Percentiles rank a stretch among this genome's conserved stretches.
phyloP scores from a whole-genome alignment of 257 asterid genomes.

The Rubia yunnanensis region DNA sequence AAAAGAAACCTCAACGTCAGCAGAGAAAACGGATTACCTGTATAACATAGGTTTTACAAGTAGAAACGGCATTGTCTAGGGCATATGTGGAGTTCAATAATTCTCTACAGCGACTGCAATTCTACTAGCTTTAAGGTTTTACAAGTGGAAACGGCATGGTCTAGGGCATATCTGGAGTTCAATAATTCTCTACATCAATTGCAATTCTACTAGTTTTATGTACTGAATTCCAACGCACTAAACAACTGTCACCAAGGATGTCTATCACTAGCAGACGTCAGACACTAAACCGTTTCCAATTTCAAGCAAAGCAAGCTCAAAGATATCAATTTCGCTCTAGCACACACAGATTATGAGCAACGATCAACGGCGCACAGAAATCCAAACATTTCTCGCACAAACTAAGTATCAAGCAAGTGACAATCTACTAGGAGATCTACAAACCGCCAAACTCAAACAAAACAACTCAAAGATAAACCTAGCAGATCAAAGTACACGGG shows the following conservation, averaged over 20 bases:
- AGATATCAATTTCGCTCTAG: background rate
- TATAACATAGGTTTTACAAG: background rate
- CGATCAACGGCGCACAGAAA: background rate
- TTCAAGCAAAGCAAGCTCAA: background rate
- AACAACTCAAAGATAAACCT: background rate
- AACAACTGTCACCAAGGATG: background rate
- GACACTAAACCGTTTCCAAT: background rate
- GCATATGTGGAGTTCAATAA: background rate
- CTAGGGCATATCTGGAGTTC: background rate
- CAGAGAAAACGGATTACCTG: background rate
- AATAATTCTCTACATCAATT: background rate
- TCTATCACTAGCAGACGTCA: background rate
- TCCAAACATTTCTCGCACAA: background rate
- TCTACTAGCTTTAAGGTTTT: background rate
- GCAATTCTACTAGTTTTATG: background rate
- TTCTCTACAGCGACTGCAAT: background rate
- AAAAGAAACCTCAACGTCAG: background rate
- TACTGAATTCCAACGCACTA: background rate
- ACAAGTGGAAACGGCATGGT: background rate
- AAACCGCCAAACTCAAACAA: background rate
- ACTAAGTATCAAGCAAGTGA: background rate
- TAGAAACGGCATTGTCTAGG: background rate
- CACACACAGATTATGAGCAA: background rate
- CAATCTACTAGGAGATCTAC: conserved; percentile 6
- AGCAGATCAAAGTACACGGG: background rate